Percentiles rank a stretch among this genome's conserved stretches.
Conservation (phyloP, 768 basidiomycete genomes). For the Sporobolomyces phaffii region DNA sequence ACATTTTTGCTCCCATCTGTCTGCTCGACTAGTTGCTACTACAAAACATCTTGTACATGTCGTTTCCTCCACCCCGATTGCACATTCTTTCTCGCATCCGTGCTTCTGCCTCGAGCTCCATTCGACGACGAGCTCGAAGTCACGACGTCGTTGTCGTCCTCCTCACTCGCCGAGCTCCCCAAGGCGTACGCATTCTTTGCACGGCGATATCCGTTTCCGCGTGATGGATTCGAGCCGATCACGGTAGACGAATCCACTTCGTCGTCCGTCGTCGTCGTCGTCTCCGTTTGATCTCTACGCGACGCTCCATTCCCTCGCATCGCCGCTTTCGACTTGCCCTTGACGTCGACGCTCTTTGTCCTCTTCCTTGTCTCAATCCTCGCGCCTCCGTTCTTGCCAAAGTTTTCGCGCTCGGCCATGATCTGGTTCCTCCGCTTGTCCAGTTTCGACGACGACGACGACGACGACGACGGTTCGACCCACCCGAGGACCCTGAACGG, state of each 20-base stretch:
- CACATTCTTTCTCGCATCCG: neutral
- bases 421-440: neutral
- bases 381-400: constrained; percentile 1
- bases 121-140: neutral
- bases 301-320: neutral
- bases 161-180: neutral
- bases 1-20: no score
- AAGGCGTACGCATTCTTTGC: neutral
- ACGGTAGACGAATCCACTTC: neutral
- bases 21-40: no score
- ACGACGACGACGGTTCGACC: constrained; percentile 4
- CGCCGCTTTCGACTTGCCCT: no score
- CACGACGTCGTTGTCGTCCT: neutral
- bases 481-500: constrained; percentile 6
- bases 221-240: neutral
- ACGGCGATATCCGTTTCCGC: neutral
- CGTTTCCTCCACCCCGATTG: constrained; percentile 4
- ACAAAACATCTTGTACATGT: neutral
- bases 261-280: neutral
- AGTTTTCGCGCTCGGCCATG: neutral
- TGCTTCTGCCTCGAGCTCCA: neutral
- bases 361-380: neutral
- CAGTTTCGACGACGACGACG: no score
- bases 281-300: neutral
- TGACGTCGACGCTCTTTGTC: neutral